phyloP scores from a whole-genome alignment of 2,329 filamentous ascomycete genomes.

The Didymella lethalis region DNA sequence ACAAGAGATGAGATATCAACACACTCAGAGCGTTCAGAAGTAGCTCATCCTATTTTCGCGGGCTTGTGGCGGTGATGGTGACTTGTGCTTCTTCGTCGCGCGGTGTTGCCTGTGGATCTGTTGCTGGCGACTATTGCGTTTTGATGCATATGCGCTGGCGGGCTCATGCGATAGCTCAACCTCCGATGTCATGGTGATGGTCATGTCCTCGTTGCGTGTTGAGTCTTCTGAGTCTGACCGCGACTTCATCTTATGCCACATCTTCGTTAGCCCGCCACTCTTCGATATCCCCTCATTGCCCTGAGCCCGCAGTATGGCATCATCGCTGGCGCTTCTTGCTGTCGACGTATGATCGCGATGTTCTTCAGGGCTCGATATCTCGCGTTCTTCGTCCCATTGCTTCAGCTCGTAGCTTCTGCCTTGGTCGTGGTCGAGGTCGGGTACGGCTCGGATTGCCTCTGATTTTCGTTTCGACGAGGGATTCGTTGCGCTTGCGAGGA shows the following conservation, averaged over 20 bases:
- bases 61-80: neutral
- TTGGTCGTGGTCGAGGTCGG: conserved; percentile 24
- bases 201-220: conserved; percentile 24
- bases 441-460: conserved; percentile 21
- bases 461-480: conserved; percentile 26
- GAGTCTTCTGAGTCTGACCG: neutral
- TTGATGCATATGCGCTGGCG: conserved; percentile 11
- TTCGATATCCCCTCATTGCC: conserved; percentile 4
- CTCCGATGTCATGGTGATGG: conserved; percentile 32
- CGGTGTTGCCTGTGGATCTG: conserved; percentile 7
- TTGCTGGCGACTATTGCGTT: conserved; percentile 4
- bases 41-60: neutral
- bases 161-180: conserved; percentile 27
- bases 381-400: conserved; percentile 31
- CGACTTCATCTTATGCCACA: conserved; percentile 27
- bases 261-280: neutral
- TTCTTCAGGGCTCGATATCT: conserved; percentile 1
- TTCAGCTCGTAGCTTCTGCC: conserved; percentile 36
- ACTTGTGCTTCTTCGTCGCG: conserved; percentile 7
- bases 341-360: neutral
- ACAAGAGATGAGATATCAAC: neutral
- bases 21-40: neutral
- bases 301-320: conserved; percentile 17
- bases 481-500: conserved; percentile 12
- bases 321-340: conserved; percentile 17